These are phyloP conservation scores for Candida coquimbonensis DNA, from an alignment of 805 yeast species.

Conservation along the genomic window DNA sequence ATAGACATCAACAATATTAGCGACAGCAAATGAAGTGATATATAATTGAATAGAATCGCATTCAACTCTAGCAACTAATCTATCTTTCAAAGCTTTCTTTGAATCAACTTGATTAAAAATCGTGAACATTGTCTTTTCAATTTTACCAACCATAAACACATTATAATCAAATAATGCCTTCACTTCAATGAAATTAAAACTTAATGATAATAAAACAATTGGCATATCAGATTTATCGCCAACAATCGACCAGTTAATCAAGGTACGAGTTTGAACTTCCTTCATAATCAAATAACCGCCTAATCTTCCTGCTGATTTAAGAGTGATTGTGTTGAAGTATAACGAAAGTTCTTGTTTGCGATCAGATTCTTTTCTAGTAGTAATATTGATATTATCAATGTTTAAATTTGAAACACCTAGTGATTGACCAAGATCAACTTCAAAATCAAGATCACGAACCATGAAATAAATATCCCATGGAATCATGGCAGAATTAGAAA, in stretches of 20 bases:
- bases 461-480: constrained; percentile 68
- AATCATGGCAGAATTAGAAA: constrained; percentile 53
- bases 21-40: constrained; percentile 79
- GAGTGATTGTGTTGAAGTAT: constrained; percentile 45
- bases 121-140: constrained; percentile 42
- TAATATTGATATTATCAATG: constrained; percentile 59
- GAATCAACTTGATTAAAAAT: constrained; percentile 62
- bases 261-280: constrained; percentile 50
- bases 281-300: constrained; percentile 57
- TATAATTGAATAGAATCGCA: constrained; percentile 52
- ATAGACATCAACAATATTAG: constrained; percentile 72
- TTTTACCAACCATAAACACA: constrained; percentile 60
- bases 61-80: constrained; percentile 43
- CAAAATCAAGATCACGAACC: constrained; percentile 43
- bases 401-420: constrained; percentile 57
- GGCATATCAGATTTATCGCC: constrained; percentile 50
- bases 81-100: constrained; percentile 45
- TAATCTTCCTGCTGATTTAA: constrained; percentile 69
- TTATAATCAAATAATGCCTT: constrained; percentile 81
- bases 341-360: constrained; percentile 67
- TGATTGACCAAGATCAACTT: constrained; percentile 77
- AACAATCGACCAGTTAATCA: constrained; percentile 60
- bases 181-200: constrained; percentile 46
- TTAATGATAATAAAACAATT: constrained; percentile 52
- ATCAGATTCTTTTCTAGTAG: constrained; percentile 55